phyloP scores from a whole-genome alignment of 441 rosid species.

The Mallotus repandus region DNA sequence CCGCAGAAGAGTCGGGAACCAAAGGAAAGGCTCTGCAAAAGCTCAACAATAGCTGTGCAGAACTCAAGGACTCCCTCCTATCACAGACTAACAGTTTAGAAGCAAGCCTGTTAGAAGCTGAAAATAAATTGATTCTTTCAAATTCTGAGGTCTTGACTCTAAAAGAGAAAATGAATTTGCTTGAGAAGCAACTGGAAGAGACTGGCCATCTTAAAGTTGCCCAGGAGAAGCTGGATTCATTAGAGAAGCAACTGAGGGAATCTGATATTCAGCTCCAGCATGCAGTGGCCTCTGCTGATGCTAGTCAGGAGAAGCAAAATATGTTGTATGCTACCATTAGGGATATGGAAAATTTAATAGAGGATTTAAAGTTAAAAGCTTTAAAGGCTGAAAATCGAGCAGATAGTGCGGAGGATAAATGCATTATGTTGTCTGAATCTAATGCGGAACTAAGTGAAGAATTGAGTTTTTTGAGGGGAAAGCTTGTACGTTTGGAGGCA shows the following conservation, averaged over 20 bases:
- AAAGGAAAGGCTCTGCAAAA: conserved; percentile 52
- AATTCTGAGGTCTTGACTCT: conserved; percentile 52
- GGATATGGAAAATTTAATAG: conserved; percentile 85
- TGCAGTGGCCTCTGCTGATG: conserved; percentile 82
- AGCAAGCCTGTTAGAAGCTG: conserved; percentile 59
- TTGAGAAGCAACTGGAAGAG: conserved; percentile 64
- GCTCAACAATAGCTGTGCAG: conserved; percentile 47
- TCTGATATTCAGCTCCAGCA: conserved; percentile 63
- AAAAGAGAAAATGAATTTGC: conserved; percentile 46
- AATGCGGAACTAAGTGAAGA: conserved; percentile 71
- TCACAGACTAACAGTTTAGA: conserved; percentile 53
- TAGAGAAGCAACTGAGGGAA: conserved; percentile 67
- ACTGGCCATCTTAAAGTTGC: conserved; percentile 45
- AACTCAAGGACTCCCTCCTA: conserved; percentile 39
- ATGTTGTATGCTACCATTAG: conserved; percentile 64
- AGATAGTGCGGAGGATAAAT: conserved; percentile 73
- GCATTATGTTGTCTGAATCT: conserved; percentile 69
- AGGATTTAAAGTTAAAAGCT: conserved; percentile 69
- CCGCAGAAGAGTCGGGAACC: conserved; percentile 48
- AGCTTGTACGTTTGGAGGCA: conserved; percentile 62
- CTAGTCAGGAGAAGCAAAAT: conserved; percentile 77
- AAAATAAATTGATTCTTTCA: conserved; percentile 46
- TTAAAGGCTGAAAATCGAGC: conserved; percentile 68
- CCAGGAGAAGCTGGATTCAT: conserved; percentile 51
- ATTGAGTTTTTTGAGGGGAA: conserved; percentile 60